Evolutionary conservation across 768 basidiomycete species (phyloP).

Genomic region (Podaxis sp.): DNA sequence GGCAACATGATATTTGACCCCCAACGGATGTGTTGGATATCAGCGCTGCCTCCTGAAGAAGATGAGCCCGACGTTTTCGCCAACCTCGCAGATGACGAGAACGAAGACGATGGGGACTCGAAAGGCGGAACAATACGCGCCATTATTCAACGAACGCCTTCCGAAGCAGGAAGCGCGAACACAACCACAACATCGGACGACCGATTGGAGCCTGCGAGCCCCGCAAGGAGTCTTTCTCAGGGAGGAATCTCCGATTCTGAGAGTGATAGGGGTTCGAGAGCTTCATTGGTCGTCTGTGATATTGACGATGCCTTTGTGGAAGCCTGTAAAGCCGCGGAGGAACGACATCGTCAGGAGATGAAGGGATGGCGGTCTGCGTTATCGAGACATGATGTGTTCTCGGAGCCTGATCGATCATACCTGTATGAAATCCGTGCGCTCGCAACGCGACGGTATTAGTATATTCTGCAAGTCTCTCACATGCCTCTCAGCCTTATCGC

Average conservation of each 20-base stretch:
- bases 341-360: conserved; percentile 80
- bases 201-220: conserved; percentile 45
- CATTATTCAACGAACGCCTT: conserved; percentile 34
- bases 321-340: conserved; percentile 72
- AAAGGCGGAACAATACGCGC: conserved; percentile 81
- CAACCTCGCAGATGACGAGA: conserved; percentile 87
- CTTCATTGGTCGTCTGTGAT: conserved; percentile 67
- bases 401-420: conserved; percentile 54
- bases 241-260: conserved; percentile 68
- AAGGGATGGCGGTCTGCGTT: conserved; percentile 64
- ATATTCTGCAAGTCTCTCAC: conserved; percentile 9
- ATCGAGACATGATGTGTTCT: conserved; percentile 31
- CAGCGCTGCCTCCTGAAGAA: conserved; percentile 77
- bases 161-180: conserved; percentile 26
- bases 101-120: conserved; percentile 68
- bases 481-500: conserved; percentile 13
- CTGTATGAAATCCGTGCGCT: conserved; percentile 82
- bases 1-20: conserved; percentile 99
- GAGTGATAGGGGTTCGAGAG: conserved; percentile 76
- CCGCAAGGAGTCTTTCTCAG: conserved; percentile 57
- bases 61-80: conserved; percentile 97
- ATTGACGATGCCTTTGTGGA: conserved; percentile 72
- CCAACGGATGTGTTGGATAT: conserved; percentile 91
- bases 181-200: conserved; percentile 23
- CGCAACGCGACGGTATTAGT: conserved; percentile 78